phyloP scores from a whole-genome alignment of 2,329 filamentous ascomycete genomes.

The Zarea fungicola region DNA sequence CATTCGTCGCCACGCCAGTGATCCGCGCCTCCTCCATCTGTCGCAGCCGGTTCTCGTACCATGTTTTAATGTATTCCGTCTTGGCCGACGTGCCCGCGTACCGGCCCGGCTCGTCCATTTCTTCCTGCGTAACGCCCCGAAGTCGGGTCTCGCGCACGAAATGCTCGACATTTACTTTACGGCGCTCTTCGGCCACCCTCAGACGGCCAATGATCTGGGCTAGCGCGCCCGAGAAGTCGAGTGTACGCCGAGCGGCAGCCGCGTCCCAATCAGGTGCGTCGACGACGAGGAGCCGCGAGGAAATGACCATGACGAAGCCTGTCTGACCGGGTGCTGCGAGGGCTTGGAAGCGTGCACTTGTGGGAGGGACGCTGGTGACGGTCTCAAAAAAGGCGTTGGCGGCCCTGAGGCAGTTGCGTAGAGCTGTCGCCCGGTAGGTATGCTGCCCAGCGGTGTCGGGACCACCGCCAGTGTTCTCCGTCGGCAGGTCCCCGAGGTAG shows the following conservation, averaged over 20 bases:
- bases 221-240: constrained; percentile 8
- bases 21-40: constrained; percentile 13
- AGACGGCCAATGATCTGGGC: constrained; percentile 16
- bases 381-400: constrained; percentile 29
- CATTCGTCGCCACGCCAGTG: neutral
- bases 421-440: constrained; percentile 26
- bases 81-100: constrained; percentile 20
- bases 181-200: constrained; percentile 3
- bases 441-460: constrained; percentile 19
- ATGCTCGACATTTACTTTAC: constrained; percentile 14
- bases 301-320: constrained; percentile 23
- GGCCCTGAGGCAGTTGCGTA: constrained; percentile 31
- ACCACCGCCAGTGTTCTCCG: constrained; percentile 16
- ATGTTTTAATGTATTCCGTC: constrained; percentile 25
- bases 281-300: constrained; percentile 21
- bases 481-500: constrained; percentile 21
- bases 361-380: constrained; percentile 24
- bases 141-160: constrained; percentile 14
- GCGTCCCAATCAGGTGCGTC: constrained; percentile 13
- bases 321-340: constrained; percentile 22
- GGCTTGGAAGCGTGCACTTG: constrained; percentile 21
- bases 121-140: constrained; percentile 17
- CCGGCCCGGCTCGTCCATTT: constrained; percentile 17
- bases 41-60: constrained; percentile 25
- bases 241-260: constrained; percentile 1